These are phyloP conservation scores for Scheffersomyces lignosus DNA, from an alignment of 805 yeast genomes.

Conservation along the genomic window DNA sequence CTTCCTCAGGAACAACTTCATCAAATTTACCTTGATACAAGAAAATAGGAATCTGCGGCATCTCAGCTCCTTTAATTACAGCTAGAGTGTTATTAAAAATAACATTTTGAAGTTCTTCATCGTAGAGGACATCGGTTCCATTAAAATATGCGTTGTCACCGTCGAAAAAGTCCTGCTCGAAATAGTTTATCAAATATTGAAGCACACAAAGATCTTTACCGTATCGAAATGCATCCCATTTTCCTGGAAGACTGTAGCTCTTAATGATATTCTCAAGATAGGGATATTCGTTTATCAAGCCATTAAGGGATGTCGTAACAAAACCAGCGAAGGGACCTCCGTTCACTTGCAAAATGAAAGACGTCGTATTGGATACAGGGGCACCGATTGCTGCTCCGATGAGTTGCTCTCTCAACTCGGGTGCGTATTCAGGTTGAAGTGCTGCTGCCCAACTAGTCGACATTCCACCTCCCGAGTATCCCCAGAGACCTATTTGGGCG, in stretches of 20 bases:
- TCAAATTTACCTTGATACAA: slow-evolving; percentile 10
- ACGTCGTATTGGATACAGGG: slow-evolving; percentile 33
- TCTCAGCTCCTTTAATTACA: no score
- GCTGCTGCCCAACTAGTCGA: slow-evolving; percentile 41
- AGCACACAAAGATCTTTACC: no score
- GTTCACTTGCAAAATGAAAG: slow-evolving; percentile 21
- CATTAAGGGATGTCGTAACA: slow-evolving; percentile 26
- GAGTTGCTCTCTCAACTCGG: slow-evolving; percentile 23
- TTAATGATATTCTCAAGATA: no score
- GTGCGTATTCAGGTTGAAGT: slow-evolving; percentile 36
- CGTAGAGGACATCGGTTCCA: no score
- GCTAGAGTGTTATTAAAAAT: no score
- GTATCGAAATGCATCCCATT: no score
- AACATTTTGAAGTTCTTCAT: no score
- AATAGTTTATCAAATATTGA: no score
- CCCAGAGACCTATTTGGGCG: slow-evolving; percentile 28
- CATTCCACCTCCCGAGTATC: slow-evolving; percentile 41
- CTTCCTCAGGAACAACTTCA: slow-evolving; percentile 10
- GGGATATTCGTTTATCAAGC: slow-evolving; percentile 35
- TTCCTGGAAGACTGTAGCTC: no score
- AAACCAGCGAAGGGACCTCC: slow-evolving; percentile 31
- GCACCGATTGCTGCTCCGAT: slow-evolving; percentile 41
- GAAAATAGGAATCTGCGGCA: slow-evolving; percentile 10
- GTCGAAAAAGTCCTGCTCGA: no score
- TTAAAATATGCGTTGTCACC: no score